Percentiles rank a stretch among this genome's conserved stretches.
Evolutionary conservation across 257 asterid genomes (phyloP).

Genomic region (Solanum tarapatanum): DNA sequence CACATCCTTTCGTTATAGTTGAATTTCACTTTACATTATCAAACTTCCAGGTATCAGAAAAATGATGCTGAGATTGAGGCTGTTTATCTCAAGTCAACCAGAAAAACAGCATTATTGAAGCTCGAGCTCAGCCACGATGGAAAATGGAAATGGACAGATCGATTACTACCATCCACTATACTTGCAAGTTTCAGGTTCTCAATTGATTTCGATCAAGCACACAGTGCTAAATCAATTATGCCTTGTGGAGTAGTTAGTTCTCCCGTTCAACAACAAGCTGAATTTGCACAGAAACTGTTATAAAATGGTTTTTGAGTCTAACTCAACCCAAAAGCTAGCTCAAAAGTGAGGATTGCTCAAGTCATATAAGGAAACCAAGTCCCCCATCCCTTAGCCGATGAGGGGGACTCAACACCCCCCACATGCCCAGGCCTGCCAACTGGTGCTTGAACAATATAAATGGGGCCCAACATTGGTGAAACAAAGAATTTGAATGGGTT

Average conservation of each 20-base stretch:
- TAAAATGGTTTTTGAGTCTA: not conserved
- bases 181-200: not conserved
- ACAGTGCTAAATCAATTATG: not conserved
- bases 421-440: not conserved
- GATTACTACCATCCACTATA: not conserved
- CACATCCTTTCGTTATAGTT: not conserved
- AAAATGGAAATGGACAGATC: not conserved
- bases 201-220: not conserved
- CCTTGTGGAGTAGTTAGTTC: not conserved
- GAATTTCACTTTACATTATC: no score
- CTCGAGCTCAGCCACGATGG: not conserved
- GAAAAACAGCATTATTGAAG: not conserved
- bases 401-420: not conserved
- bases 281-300: not conserved
- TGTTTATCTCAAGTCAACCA: not conserved
- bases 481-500: not conserved
- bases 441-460: not conserved
- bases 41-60: not conserved
- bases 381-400: not conserved
- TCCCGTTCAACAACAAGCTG: not conserved
- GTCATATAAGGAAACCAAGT: not conserved
- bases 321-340: not conserved
- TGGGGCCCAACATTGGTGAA: not conserved
- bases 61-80: not conserved
- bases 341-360: not conserved